phyloP scores from a whole-genome alignment of 164 flowering plant species.

The Warburgia ugandensis region DNA sequence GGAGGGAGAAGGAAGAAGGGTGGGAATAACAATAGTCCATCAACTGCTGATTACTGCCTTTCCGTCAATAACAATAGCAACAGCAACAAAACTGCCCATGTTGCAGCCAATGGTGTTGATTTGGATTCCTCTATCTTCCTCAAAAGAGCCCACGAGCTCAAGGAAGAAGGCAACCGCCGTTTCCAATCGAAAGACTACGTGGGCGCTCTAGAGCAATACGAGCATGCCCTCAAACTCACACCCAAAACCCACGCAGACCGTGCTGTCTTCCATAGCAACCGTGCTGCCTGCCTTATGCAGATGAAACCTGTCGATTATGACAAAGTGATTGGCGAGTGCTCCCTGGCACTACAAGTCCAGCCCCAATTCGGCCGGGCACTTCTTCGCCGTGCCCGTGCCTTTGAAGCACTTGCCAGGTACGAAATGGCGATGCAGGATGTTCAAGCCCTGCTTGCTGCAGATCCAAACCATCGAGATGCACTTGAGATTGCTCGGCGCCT shows the following conservation, averaged over 20 bases:
- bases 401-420: conserved; percentile 72
- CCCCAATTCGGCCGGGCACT: conserved; percentile 77
- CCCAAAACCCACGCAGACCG: conserved; percentile 85
- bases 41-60: not conserved
- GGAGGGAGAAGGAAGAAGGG: conserved; percentile 77
- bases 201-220: conserved; percentile 83
- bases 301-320: conserved; percentile 91
- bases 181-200: conserved; percentile 78
- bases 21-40: conserved; percentile 8
- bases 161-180: conserved; percentile 89
- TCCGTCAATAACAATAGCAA: not conserved
- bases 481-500: conserved; percentile 67
- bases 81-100: conserved; percentile 8
- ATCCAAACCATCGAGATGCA: conserved; percentile 74
- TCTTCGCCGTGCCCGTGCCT: conserved; percentile 79
- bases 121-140: conserved; percentile 63
- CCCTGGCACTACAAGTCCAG: conserved; percentile 77
- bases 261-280: conserved; percentile 94
- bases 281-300: conserved; percentile 97
- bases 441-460: conserved; percentile 46
- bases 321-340: conserved; percentile 75
- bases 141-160: conserved; percentile 87
- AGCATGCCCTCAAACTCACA: conserved; percentile 70
- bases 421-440: conserved; percentile 93
- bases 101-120: conserved; percentile 53